These are phyloP conservation scores for Sesbania bispinosa DNA, from an alignment of 306 rosid genomes.

Conservation along the genomic window DNA sequence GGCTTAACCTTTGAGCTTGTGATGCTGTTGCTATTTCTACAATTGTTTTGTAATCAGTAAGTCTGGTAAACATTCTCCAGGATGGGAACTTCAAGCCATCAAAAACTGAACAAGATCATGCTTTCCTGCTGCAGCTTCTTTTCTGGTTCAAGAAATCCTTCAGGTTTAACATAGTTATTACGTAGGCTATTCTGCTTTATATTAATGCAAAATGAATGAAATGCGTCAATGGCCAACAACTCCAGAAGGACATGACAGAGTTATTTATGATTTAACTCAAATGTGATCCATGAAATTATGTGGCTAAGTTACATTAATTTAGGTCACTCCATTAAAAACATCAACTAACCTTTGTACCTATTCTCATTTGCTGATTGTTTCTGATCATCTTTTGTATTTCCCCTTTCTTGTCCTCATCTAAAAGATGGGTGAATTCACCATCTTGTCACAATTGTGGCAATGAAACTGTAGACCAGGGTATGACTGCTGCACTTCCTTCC, in stretches of 20 bases:
- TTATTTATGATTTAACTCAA: conserved; percentile 12
- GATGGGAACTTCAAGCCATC: conserved; percentile 80
- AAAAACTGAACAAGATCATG: conserved; percentile 65
- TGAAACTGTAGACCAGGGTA: conserved; percentile 45
- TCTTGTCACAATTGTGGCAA: conserved; percentile 74
- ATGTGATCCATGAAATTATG: neutral
- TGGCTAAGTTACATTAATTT: neutral
- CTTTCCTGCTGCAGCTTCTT: conserved; percentile 89
- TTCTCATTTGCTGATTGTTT: neutral
- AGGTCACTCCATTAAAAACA: neutral
- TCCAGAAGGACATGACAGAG: neutral
- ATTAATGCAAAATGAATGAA: conserved; percentile 5
- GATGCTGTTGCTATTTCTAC: conserved; percentile 6
- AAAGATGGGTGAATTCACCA: conserved; percentile 85
- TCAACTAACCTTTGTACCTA: neutral
- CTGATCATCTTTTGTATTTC: conserved; percentile 1
- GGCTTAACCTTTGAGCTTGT: conserved; percentile 29
- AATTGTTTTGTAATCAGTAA: conserved; percentile 17
- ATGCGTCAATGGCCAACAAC: neutral
- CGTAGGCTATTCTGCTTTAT: neutral
- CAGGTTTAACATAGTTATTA: conserved; percentile 50
- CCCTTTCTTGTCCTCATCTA: conserved; percentile 15
- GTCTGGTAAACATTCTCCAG: conserved; percentile 46
- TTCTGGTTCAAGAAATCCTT: conserved; percentile 93
- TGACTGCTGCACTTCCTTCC: conserved; percentile 55